Conservation (phyloP, 2,329 filamentous ascomycete genomes). For the Leptographium lundbergii region DNA sequence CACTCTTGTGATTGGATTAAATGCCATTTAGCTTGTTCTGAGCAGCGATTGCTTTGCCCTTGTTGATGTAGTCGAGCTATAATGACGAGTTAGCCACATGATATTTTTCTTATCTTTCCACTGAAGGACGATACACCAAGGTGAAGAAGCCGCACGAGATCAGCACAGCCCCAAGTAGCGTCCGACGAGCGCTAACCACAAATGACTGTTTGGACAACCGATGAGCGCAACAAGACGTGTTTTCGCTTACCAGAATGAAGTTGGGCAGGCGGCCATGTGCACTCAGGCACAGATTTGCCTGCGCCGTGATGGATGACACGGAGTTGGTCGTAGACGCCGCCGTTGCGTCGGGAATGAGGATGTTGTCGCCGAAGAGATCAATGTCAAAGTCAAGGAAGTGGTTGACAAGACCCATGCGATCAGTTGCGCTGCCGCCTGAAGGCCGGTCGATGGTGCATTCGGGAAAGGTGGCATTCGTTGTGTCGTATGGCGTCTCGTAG, state of each 20-base stretch:
- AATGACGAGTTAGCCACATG: not conserved
- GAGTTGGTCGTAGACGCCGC: slow-evolving; percentile 31
- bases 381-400: slow-evolving; percentile 45
- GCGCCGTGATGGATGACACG: slow-evolving; percentile 30
- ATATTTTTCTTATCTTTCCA: not conserved
- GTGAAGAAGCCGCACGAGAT: too few species aligned
- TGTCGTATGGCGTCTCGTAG: slow-evolving; percentile 63
- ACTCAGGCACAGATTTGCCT: slow-evolving; percentile 20
- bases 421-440: slow-evolving; percentile 20
- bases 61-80: slow-evolving; percentile 11
- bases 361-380: slow-evolving; percentile 15
- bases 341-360: slow-evolving; percentile 17
- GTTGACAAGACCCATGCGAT: slow-evolving; percentile 42
- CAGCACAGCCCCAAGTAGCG: too few species aligned
- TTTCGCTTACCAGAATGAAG: slow-evolving; percentile 17
- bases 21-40: slow-evolving; percentile 10
- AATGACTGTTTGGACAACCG: not conserved
- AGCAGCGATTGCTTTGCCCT: slow-evolving; percentile 9
- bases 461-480: slow-evolving; percentile 44
- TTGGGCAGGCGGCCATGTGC: slow-evolving; percentile 21
- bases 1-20: not conserved
- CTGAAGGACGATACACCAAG: too few species aligned
- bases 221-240: not conserved
- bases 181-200: too few species aligned
- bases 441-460: slow-evolving; percentile 57